Base-by-base conservation (phyloP, 306 rosid species). In the Cicer pinnatifidum region DNA sequence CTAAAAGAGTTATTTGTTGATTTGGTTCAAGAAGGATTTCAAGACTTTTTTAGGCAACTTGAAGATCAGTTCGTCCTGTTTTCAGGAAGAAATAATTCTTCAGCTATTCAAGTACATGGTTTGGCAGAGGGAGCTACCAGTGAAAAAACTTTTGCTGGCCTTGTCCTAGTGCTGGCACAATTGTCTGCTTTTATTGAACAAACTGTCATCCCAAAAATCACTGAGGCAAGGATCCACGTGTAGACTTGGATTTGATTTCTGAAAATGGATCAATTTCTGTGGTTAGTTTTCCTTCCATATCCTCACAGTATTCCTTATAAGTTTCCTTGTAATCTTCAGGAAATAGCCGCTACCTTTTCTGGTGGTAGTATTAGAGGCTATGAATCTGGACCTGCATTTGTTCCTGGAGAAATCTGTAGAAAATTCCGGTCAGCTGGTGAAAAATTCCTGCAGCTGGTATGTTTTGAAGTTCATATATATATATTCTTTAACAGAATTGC, bases 11-110 rank as follows among this genome's bases (percentile, higher is more conserved):
- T 73, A 59, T 87, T 87, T 59, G 72, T 83, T 75, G 90, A 91
- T 81, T 89, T 87, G 91, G 97, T 91, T 80, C 94, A 91, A 88
- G 98, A 89, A 87, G 98, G 95, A 78, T 88, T 91, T 85, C 98
- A 91, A 78, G 84, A 84, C 47, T 94, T 94, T 77, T 93, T 94
- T 69, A 69, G 80, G 85, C 84, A 84, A 64, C 92, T 94, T 81
- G 92, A 91, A 75, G 86, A 83, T 69, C 90, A 72, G 60, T 89
- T 94, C 83, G 72, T 77, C 73, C 79, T 74, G 75, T 84, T 91
- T 67, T 87, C 94, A 33, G 88, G 97, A 77, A 85, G 84, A 85
- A 87, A 78, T 64, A 83, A 54, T 82, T 84, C 86, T 78, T 71
- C 87, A 35, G 85, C 81, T 71, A 81, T 77, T 77, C 87, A 80